Evolutionary conservation across 1,139 yeast genomes (phyloP).

Genomic region (Scheffersomyces segobiensis): DNA sequence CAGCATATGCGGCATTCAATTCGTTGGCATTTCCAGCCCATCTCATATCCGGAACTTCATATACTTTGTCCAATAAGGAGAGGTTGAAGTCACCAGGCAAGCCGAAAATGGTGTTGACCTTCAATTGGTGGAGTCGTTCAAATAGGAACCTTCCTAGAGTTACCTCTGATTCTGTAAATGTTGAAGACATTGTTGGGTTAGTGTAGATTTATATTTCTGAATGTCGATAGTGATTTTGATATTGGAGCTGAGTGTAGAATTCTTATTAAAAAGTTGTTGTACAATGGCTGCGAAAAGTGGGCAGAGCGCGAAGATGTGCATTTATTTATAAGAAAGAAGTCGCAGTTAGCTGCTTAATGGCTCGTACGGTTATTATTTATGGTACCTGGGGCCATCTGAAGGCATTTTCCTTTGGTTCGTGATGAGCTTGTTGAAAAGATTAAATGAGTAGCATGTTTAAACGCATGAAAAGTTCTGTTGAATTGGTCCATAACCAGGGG

Average conservation of each 20-base stretch:
- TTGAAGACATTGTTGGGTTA: background rate
- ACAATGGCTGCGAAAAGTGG: background rate
- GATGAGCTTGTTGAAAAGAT: background rate
- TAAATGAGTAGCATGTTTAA: background rate
- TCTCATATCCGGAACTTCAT: slow-evolving; percentile 56
- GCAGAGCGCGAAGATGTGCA: background rate
- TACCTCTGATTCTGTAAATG: slow-evolving; percentile 21
- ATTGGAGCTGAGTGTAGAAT: background rate
- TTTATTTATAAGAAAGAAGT: too few species aligned
- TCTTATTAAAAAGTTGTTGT: background rate
- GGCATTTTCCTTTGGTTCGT: background rate
- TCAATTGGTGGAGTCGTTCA: slow-evolving; percentile 60
- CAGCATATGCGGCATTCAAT: slow-evolving; percentile 70
- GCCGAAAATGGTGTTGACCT: slow-evolving; percentile 69
- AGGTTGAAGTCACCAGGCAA: slow-evolving; percentile 82
- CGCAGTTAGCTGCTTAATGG: background rate
- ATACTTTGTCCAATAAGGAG: slow-evolving; percentile 62
- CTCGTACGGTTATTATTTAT: background rate
- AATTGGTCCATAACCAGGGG: background rate
- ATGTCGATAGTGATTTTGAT: too few species aligned
- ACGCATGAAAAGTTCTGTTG: background rate
- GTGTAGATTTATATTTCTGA: too few species aligned
- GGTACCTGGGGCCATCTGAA: background rate
- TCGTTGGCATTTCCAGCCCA: slow-evolving; percentile 79
- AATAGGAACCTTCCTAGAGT: slow-evolving; percentile 63